Conservation (phyloP, 176 grass and related monocot species). For the Leersia perrieri region DNA sequence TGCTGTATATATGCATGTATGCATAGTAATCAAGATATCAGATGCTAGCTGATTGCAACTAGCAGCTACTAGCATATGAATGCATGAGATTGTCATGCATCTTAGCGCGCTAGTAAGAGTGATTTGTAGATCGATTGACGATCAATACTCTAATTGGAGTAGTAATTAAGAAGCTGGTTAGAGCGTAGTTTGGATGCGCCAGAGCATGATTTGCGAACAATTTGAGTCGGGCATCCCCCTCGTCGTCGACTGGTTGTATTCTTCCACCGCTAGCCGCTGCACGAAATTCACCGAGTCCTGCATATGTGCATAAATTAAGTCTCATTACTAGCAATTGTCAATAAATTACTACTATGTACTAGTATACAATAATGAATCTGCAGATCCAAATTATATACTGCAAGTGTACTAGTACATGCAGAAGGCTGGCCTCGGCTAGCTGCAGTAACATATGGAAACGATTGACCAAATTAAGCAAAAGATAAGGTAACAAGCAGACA, state of each 20-base stretch:
- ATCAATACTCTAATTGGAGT: no score
- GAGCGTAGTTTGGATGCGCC: constrained; percentile 16
- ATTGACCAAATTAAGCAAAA: background rate
- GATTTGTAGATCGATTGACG: no score
- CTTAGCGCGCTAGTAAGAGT: no score
- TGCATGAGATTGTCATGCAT: no score
- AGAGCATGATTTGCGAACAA: constrained; percentile 45
- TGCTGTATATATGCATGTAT: no score
- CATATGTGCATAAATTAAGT: background rate
- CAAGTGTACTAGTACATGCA: background rate
- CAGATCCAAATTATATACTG: background rate
- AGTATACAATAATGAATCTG: background rate
- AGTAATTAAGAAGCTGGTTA: background rate
- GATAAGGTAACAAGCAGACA: no score
- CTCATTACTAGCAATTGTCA: background rate
- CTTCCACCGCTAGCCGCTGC: constrained; percentile 32
- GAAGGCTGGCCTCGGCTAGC: background rate
- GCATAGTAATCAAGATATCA: no score
- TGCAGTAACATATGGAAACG: no score
- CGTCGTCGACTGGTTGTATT: constrained; percentile 37
- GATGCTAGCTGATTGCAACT: no score
- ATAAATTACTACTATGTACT: background rate
- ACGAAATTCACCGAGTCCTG: constrained; percentile 62
- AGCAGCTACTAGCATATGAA: no score
- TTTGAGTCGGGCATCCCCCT: constrained; percentile 32